Percentiles rank a stretch among this genome's conserved stretches.
Conservation (phyloP, 257 asterid species). For the Gentiana dahurica region DNA sequence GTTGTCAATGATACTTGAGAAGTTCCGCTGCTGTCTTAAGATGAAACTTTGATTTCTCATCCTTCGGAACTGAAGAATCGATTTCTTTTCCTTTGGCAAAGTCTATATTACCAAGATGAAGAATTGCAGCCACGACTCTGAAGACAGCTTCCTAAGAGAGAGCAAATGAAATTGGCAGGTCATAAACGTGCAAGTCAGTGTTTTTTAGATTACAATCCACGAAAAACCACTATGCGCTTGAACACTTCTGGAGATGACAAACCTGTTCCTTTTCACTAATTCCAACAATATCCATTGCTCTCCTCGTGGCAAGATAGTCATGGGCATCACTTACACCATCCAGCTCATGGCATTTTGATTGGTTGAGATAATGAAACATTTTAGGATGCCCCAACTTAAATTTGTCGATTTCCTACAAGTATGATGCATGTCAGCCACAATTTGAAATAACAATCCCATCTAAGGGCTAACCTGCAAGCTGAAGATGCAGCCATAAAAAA, state of each 20-base stretch:
- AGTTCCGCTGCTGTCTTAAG: constrained; percentile 80
- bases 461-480: constrained; percentile 5
- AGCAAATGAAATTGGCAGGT: constrained; percentile 8
- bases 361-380: constrained; percentile 88
- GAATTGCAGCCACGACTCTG: constrained; percentile 91
- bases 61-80: constrained; percentile 83
- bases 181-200: no score
- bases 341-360: constrained; percentile 80
- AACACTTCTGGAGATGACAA: constrained; percentile 8
- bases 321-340: constrained; percentile 78
- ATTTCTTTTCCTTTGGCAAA: constrained; percentile 82
- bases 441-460: neutral
- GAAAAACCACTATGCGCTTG: neutral
- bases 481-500: constrained; percentile 11
- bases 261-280: constrained; percentile 87
- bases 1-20: constrained; percentile 53
- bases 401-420: constrained; percentile 68
- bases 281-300: constrained; percentile 98
- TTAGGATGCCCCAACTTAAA: constrained; percentile 78
- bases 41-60: constrained; percentile 76
- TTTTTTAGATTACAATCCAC: no score
- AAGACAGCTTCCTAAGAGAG: constrained; percentile 86
- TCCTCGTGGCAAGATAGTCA: constrained; percentile 87
- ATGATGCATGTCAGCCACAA: constrained; percentile 17
- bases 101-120: constrained; percentile 87